Conservation (phyloP, 768 basidiomycete genomes). For the Hypholoma fasciculare region DNA sequence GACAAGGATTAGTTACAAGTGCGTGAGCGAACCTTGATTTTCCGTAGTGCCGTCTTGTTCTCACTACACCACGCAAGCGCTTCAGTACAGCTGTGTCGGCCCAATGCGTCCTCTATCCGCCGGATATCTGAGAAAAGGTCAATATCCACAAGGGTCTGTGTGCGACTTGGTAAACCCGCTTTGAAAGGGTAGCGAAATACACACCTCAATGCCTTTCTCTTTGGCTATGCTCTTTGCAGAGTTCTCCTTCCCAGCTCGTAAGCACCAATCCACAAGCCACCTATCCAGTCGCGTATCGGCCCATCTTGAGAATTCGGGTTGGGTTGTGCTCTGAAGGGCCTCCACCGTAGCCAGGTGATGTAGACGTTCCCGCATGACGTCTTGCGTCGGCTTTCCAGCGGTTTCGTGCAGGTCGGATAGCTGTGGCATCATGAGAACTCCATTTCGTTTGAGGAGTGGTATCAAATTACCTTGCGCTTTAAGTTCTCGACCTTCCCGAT, state of each 20-base stretch:
- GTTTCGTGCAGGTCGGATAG: conserved; percentile 49
- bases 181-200: background rate
- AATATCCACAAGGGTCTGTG: conserved; percentile 83
- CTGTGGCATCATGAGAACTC: conserved; percentile 23
- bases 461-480: conserved; percentile 77
- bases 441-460: background rate
- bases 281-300: conserved; percentile 78
- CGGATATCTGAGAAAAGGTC: conserved; percentile 89
- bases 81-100: conserved; percentile 77
- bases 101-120: conserved; percentile 81
- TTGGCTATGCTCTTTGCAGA: conserved; percentile 77
- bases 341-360: conserved; percentile 71
- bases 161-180: conserved; percentile 8
- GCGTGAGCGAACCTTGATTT: conserved; percentile 66
- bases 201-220: conserved; percentile 78
- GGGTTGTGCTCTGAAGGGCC: conserved; percentile 46
- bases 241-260: conserved; percentile 75
- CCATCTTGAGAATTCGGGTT: conserved; percentile 71
- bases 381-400: conserved; percentile 59
- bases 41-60: conserved; percentile 89
- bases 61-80: conserved; percentile 96
- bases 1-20: background rate
- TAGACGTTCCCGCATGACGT: conserved; percentile 73
- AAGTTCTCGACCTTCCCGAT: conserved; percentile 74
- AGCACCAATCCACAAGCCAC: conserved; percentile 92